Base-by-base conservation (phyloP, 208 protist species). In the Leptomonas seymouri region DNA sequence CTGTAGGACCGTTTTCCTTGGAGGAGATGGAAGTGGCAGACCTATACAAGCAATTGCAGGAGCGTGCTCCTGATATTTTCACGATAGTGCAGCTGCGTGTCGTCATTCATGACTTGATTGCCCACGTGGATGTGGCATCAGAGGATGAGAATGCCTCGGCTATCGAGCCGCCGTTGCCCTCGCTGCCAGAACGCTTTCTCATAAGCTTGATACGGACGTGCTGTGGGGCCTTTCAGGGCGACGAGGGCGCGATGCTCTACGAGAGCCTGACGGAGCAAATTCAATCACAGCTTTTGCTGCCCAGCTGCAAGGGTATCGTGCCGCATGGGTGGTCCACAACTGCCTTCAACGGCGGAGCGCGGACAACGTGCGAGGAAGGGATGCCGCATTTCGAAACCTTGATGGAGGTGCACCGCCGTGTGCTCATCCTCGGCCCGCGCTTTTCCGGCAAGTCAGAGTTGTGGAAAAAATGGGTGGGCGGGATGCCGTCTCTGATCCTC, bases 361-460 rank as follows among this genome's bases (percentile, higher is more conserved):
- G 60, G 39, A 36, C 49, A 12, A 53, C 69, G 62, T 21, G 36
- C 15, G 59, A 82, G 20, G 67, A 61, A 49, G 18, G 71, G 14
- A 42, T 81, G 41, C 51, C 66, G n/a, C 78, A 81, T 20, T 93
- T 93, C 67, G 69, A 78, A 21, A 31, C 62, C 3, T 54, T 85
- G 74, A 93, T 94, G 64, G 53, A 51, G 48, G 66, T 72, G 51
- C 85, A 85, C 59, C 61, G 58, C 42, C 82, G 83, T 51, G 81
- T 89, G 2, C 72, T 91, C 25, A 58, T 96, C 39, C 46, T 89
- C 20, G 91, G 91, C 16, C 79, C 88, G 25, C 68, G 48, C 28
- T 96, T 92, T 59, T 84, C 84, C 25, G 88, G 88, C 18, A 94
- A 91, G 58, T 82, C 83, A 41, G 80, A 62, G 60, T 39, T 96